Evolutionary conservation across 2,329 filamentous ascomycete species (phyloP).

Genomic region (Ceratocystis cubensis): DNA sequence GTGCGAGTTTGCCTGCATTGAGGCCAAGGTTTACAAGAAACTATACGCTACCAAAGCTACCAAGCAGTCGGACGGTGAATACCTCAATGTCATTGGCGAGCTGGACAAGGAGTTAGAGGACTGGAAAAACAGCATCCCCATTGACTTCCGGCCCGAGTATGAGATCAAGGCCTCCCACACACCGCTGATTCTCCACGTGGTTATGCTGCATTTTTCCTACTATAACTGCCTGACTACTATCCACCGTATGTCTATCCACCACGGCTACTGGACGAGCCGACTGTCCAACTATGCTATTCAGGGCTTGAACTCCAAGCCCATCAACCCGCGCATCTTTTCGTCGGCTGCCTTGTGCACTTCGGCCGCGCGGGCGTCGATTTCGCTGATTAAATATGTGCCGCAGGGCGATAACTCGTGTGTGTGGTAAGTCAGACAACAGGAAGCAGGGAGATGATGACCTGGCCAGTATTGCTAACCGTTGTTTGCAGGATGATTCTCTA

Average conservation of each 20-base stretch:
- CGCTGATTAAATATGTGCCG: slow-evolving; percentile 88
- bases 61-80: slow-evolving; percentile 81
- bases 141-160: slow-evolving; percentile 93
- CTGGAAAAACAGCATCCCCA: slow-evolving; percentile 91
- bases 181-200: slow-evolving; percentile 84
- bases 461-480: background rate
- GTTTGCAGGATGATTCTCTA: slow-evolving; percentile 68
- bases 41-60: slow-evolving; percentile 87
- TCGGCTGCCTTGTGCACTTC: slow-evolving; percentile 87
- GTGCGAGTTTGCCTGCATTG: slow-evolving; percentile 82
- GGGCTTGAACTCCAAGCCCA: slow-evolving; percentile 74
- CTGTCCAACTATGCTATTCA: slow-evolving; percentile 92
- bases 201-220: slow-evolving; percentile 90
- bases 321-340: slow-evolving; percentile 90
- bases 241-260: slow-evolving; percentile 95
- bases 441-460: background rate
- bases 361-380: slow-evolving; percentile 83
- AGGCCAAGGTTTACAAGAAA: slow-evolving; percentile 85
- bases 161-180: slow-evolving; percentile 90
- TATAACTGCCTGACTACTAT: slow-evolving; percentile 98
- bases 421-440: slow-evolving; percentile 49
- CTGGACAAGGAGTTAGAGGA: slow-evolving; percentile 79
- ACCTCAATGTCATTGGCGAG: slow-evolving; percentile 91
- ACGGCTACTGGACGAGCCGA: slow-evolving; percentile 94
- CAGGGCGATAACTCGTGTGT: slow-evolving; percentile 91